A percentile compares a stretch with the other conserved stretches of the same genome.
phyloP scores from a whole-genome alignment of 768 basidiomycete species.

The Lentinula guzmanii region DNA sequence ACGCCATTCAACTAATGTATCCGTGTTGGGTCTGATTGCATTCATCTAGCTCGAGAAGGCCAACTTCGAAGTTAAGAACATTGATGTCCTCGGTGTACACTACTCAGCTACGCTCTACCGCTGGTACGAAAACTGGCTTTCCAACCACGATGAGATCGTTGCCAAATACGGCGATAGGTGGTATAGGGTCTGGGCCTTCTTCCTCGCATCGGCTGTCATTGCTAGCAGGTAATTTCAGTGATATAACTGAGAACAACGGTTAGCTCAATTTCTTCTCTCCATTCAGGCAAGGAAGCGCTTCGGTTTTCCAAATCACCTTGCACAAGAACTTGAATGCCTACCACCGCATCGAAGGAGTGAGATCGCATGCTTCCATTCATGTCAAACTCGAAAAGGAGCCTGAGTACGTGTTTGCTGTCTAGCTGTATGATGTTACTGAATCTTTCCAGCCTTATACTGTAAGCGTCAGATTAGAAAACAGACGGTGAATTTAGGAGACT shows the following conservation, averaged over 20 bases:
- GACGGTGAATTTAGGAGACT: too few species aligned
- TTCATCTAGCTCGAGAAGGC: constrained; percentile 67
- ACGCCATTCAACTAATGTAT: background rate
- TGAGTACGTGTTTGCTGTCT: background rate
- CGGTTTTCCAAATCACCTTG: constrained; percentile 94
- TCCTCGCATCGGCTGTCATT: constrained; percentile 92
- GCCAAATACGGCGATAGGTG: constrained; percentile 89
- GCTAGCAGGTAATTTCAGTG: constrained; percentile 50
- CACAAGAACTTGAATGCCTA: constrained; percentile 98
- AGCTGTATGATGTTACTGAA: background rate
- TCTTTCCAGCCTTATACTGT: background rate
- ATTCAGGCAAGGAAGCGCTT: constrained; percentile 75
- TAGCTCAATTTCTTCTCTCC: background rate
- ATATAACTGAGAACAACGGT: background rate
- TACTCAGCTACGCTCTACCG: constrained; percentile 86
- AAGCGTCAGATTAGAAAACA: background rate
- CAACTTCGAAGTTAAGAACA: constrained; percentile 94
- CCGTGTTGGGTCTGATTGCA: background rate
- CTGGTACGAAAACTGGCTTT: constrained; percentile 98
- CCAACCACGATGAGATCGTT: constrained; percentile 85
- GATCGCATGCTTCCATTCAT: constrained; percentile 77
- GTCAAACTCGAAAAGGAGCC: constrained; percentile 51
- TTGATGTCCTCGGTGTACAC: constrained; percentile 96
- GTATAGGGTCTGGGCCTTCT: constrained; percentile 96
- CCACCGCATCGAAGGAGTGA: constrained; percentile 83